Evolutionary conservation across 2,329 filamentous ascomycete genomes (phyloP).

Genomic region (Pseudodiploospora longispora): DNA sequence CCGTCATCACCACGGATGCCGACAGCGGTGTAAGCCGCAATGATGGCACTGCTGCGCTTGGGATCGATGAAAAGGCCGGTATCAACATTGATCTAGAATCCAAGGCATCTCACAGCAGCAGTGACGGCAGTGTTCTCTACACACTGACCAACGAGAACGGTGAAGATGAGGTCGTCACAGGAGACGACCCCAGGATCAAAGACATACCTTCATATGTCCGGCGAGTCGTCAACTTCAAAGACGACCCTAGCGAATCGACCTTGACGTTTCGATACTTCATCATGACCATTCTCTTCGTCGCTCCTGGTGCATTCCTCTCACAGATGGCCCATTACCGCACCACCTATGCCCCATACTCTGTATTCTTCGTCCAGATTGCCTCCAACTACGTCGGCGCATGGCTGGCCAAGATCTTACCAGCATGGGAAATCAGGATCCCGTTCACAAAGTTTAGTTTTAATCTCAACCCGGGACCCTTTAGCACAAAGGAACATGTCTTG

Average conservation of each 20-base stretch:
- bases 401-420: conserved; percentile 42
- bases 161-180: conserved; percentile 24
- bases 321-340: conserved; percentile 50
- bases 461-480: conserved; percentile 49
- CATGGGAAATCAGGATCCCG: conserved; percentile 37
- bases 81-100: conserved; percentile 8
- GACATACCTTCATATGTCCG: conserved; percentile 44
- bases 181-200: conserved; percentile 42
- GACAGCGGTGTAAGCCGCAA: neutral
- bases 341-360: conserved; percentile 48
- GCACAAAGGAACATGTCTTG: conserved; percentile 50
- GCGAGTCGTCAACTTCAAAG: conserved; percentile 47
- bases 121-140: conserved; percentile 7
- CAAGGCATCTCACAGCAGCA: conserved; percentile 3
- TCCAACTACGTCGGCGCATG: conserved; percentile 47
- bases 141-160: conserved; percentile 13
- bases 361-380: conserved; percentile 55
- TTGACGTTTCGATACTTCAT: conserved; percentile 54
- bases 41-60: conserved; percentile 4
- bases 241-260: conserved; percentile 47
- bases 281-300: conserved; percentile 45
- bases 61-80: conserved; percentile 9
- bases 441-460: conserved; percentile 40
- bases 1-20: conserved; percentile 1
- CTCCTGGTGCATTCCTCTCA: conserved; percentile 49